Evolutionary conservation across 2,329 filamentous ascomycete species (phyloP).

Genomic region (Dendryphion nanum): DNA sequence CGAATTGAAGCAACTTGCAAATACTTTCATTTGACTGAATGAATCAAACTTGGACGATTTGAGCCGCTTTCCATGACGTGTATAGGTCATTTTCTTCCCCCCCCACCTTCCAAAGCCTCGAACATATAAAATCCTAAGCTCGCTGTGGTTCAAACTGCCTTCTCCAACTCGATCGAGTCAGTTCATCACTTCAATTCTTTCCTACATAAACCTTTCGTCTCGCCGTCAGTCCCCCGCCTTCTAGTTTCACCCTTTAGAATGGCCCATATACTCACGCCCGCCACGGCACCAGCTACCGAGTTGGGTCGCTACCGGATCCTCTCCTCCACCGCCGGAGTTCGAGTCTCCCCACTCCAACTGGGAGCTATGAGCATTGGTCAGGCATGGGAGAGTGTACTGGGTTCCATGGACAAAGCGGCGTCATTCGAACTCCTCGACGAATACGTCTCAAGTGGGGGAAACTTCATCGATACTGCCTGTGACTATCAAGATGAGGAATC

Average conservation of each 20-base stretch:
- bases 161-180: too few relatives aligned
- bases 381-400: slow-evolving; percentile 59
- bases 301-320: slow-evolving; percentile 54
- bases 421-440: slow-evolving; percentile 66
- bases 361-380: slow-evolving; percentile 66
- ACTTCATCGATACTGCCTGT: slow-evolving; percentile 67
- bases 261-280: neutral
- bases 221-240: too few relatives aligned
- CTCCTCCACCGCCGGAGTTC: slow-evolving; percentile 51
- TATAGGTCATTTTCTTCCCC: too few relatives aligned
- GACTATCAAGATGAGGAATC: slow-evolving; percentile 43
- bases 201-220: too few relatives aligned
- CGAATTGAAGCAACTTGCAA: too few relatives aligned
- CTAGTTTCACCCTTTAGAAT: neutral
- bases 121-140: too few relatives aligned
- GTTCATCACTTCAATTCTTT: too few relatives aligned
- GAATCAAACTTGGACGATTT: too few relatives aligned
- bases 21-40: too few relatives aligned
- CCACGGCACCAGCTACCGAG: slow-evolving; percentile 42
- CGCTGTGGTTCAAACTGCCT: too few relatives aligned
- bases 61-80: too few relatives aligned
- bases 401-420: slow-evolving; percentile 62
- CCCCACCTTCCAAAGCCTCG: too few relatives aligned
- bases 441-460: slow-evolving; percentile 66
- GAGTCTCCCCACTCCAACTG: slow-evolving; percentile 51